Evolutionary conservation across 2,329 filamentous ascomycete species (phyloP).

Genomic region (Fusarium foetens): DNA sequence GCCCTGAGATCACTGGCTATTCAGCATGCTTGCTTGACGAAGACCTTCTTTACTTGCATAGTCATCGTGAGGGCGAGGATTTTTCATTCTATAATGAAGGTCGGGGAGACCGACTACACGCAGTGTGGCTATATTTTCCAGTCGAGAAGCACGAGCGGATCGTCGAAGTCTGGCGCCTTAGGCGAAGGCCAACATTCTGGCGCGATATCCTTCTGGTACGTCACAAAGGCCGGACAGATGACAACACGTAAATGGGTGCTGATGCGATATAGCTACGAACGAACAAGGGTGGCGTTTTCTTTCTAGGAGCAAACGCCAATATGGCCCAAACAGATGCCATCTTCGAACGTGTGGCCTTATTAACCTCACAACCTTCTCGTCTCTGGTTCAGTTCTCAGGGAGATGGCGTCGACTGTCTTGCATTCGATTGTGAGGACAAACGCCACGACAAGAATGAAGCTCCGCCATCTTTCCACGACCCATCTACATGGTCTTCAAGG

Average conservation of each 20-base stretch:
- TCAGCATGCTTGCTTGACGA: constrained; percentile 13
- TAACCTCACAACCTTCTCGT: background rate
- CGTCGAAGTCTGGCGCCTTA: constrained; percentile 12
- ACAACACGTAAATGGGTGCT: background rate
- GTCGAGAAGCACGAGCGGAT: background rate
- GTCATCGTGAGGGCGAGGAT: background rate
- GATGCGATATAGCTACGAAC: constrained; percentile 3
- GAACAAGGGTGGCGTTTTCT: constrained; percentile 8
- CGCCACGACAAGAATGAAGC: background rate
- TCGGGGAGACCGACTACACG: background rate
- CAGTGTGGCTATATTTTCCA: constrained; percentile 16
- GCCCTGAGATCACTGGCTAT: constrained; percentile 1
- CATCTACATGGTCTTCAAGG: background rate
- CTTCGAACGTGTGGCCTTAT: constrained; percentile 5
- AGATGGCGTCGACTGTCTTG: constrained; percentile 7
- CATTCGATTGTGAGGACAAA: constrained; percentile 7
- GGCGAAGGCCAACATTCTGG: background rate
- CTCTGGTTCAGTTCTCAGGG: constrained; percentile 7
- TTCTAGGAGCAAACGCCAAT: background rate
- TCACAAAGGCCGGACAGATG: background rate
- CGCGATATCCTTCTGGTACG: constrained; percentile 13
- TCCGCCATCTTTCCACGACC: background rate
- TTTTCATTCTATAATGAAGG: background rate
- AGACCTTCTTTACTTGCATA: constrained; percentile 5
- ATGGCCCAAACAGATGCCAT: background rate